phyloP scores from a whole-genome alignment of 345 rosid genomes.

The Ceriops tagal region DNA sequence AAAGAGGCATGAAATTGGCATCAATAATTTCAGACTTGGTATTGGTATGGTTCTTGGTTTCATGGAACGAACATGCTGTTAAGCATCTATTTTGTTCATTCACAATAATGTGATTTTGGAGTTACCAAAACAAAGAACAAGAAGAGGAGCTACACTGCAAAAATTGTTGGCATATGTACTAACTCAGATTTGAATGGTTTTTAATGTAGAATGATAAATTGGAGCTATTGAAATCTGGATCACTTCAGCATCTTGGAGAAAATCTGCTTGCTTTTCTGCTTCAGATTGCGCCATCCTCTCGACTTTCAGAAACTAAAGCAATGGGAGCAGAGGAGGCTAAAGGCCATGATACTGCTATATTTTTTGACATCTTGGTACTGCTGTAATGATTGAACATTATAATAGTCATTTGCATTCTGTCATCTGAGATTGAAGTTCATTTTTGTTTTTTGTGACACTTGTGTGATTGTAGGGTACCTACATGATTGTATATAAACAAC shows the following conservation, averaged over 20 bases:
- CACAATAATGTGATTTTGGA: no score
- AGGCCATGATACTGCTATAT: slow-evolving; percentile 46
- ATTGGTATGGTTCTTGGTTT: no score
- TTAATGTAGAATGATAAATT: slow-evolving; percentile 81
- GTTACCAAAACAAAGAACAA: no score
- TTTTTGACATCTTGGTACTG: slow-evolving; percentile 81
- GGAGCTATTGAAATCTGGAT: slow-evolving; percentile 81
- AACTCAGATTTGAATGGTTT: slow-evolving; percentile 8
- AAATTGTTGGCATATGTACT: neutral
- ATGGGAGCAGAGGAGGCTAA: slow-evolving; percentile 34
- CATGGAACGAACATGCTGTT: no score
- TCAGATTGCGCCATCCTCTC: slow-evolving; percentile 57
- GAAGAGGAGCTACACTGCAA: no score
- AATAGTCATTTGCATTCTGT: slow-evolving; percentile 9
- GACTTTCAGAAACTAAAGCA: slow-evolving; percentile 41
- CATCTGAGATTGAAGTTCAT: slow-evolving; percentile 6
- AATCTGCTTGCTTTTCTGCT: slow-evolving; percentile 91
- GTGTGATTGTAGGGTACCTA: slow-evolving; percentile 60
- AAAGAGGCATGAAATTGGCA: no score
- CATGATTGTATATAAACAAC: slow-evolving; percentile 66
- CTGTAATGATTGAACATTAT: slow-evolving; percentile 12
- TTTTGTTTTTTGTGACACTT: slow-evolving; percentile 15
- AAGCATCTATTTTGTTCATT: no score
- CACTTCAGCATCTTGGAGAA: slow-evolving; percentile 97
- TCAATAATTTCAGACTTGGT: no score